These are phyloP conservation scores for Globisporangium acanthophoron DNA, from an alignment of 352 stramenopile genomes.

Conservation along the genomic window DNA sequence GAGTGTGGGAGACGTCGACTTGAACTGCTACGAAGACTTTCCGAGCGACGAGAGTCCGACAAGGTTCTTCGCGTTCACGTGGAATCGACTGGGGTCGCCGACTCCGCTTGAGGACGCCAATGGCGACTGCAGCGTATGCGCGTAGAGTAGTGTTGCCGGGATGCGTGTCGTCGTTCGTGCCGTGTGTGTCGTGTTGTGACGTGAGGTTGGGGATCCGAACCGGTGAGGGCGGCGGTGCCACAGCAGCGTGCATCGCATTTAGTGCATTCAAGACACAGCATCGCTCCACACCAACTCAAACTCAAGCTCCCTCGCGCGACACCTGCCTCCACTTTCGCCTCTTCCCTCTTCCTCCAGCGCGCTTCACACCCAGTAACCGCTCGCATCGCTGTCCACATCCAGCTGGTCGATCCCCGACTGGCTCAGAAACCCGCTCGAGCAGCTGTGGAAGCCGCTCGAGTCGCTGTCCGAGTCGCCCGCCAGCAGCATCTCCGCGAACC, in stretches of 20 bases:
- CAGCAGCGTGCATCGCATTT: not conserved
- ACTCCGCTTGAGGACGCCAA: not conserved
- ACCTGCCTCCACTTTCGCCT: not conserved
- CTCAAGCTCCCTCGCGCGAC: not conserved
- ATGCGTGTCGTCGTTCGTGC: not conserved
- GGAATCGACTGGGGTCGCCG: not conserved
- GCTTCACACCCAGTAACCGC: constrained; percentile 15
- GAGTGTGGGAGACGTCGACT: constrained; percentile 10
- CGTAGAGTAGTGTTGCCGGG: not conserved
- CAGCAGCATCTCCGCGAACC: constrained; percentile 18
- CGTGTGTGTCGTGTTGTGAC: not conserved
- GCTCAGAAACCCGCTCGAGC: constrained; percentile 35
- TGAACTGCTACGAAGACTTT: constrained; percentile 27
- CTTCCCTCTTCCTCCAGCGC: too few relatives aligned
- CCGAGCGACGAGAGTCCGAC: constrained; percentile 8
- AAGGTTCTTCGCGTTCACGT: constrained; percentile 10
- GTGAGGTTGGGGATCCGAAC: not conserved
- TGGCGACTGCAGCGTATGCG: not conserved
- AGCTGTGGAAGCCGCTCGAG: constrained; percentile 58
- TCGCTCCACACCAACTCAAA: not conserved
- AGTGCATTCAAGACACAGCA: constrained; percentile 3
- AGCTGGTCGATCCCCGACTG: constrained; percentile 34
- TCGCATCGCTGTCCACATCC: constrained; percentile 21
- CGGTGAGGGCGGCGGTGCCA: not conserved
- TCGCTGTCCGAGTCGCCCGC: constrained; percentile 21